Conservation (phyloP, 805 yeast genomes). For the Millerozyma miso region DNA sequence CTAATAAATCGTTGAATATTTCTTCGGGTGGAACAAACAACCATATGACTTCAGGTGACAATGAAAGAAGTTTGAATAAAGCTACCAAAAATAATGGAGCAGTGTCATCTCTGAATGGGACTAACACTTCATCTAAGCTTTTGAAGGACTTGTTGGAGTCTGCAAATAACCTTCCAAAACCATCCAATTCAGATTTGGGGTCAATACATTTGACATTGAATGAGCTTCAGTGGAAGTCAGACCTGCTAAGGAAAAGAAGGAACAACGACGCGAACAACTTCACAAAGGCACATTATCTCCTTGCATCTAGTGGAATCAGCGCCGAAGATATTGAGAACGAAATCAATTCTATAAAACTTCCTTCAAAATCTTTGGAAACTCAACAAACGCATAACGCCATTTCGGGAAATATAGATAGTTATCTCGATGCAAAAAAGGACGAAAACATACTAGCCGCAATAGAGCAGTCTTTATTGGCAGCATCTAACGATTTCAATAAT, state of each 20-base stretch:
- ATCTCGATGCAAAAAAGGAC: constrained; percentile 66
- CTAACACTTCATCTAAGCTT: constrained; percentile 16
- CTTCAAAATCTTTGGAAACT: constrained; percentile 4
- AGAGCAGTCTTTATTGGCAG: constrained; percentile 68
- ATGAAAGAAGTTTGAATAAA: background rate
- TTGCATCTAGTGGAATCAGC: constrained; percentile 85
- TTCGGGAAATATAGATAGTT: constrained; percentile 48
- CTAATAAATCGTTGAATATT: background rate
- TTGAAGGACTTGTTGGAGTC: constrained; percentile 75
- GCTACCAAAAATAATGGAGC: background rate
- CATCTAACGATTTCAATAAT: constrained; percentile 78
- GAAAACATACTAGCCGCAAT: constrained; percentile 79
- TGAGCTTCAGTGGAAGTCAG: constrained; percentile 71
- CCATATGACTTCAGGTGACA: background rate
- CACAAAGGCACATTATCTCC: constrained; percentile 79
- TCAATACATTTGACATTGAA: constrained; percentile 74
- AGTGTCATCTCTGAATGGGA: background rate
- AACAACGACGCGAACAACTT: constrained; percentile 32
- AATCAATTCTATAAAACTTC: constrained; percentile 29
- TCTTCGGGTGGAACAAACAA: background rate
- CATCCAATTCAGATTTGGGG: constrained; percentile 61
- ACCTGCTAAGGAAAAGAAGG: constrained; percentile 44
- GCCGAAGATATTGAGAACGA: constrained; percentile 77
- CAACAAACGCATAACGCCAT: background rate
- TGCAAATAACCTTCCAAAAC: constrained; percentile 67